Conservation (phyloP, 306 rosid genomes). For the Psophocarpus tetragonolobus region DNA sequence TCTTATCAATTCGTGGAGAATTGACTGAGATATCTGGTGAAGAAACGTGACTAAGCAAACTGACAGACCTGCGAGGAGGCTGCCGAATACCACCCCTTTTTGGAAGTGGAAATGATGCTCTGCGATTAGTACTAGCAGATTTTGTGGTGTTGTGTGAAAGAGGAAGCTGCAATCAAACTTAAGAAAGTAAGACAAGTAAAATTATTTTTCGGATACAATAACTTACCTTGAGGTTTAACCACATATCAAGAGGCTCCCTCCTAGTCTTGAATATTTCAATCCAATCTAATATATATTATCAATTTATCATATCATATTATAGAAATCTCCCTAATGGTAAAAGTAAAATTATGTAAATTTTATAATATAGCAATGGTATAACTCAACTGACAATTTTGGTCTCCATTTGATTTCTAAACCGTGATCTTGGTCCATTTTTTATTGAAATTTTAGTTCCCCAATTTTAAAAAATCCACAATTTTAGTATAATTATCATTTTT, state of each 20-base stretch:
- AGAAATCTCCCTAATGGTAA: not conserved
- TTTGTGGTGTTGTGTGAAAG: conserved; percentile 47
- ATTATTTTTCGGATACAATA: not conserved
- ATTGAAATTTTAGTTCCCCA: no score
- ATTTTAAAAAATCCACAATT: no score
- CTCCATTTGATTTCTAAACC: no score
- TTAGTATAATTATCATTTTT: no score
- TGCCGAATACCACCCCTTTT: conserved; percentile 46
- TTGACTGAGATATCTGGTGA: conserved; percentile 93
- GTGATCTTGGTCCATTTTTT: no score
- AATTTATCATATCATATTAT: no score
- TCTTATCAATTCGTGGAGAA: conserved; percentile 94
- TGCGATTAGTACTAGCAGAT: conserved; percentile 52
- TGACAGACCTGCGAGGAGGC: conserved; percentile 43
- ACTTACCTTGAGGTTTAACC: not conserved
- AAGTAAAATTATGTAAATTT: not conserved
- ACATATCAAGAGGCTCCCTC: not conserved
- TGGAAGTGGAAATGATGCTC: conserved; percentile 83
- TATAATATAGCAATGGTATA: not conserved
- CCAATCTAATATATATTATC: not conserved
- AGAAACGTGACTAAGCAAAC: conserved; percentile 52
- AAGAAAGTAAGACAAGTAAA: conserved; percentile 30
- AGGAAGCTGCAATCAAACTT: conserved; percentile 57
- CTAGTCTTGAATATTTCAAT: not conserved
- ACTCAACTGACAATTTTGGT: not conserved